Evolutionary conservation across 805 yeast genomes (phyloP).

Genomic region (Debaryomyces prosopidis): DNA sequence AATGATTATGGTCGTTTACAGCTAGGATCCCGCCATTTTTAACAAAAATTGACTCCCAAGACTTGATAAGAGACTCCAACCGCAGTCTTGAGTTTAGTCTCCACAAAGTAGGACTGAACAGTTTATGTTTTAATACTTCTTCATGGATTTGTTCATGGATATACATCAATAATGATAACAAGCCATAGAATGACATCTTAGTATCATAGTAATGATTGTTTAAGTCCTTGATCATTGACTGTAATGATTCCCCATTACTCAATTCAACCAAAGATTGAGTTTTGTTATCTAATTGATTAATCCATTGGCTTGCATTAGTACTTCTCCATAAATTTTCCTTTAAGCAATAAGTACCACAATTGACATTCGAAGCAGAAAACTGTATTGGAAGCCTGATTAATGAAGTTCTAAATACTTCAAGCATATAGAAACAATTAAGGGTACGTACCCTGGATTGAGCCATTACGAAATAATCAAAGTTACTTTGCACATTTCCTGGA

Average conservation of each 20-base stretch:
- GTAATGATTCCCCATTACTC: constrained; percentile 54
- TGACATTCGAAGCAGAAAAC: constrained; percentile 44
- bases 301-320: constrained; percentile 53
- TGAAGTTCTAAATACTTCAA: constrained; percentile 48
- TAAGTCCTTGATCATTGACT: constrained; percentile 47
- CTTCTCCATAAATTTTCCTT: constrained; percentile 63
- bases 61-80: constrained; percentile 55
- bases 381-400: constrained; percentile 44
- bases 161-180: constrained; percentile 59
- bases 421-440: constrained; percentile 49
- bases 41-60: constrained; percentile 68
- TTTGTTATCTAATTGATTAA: constrained; percentile 17
- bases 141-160: constrained; percentile 65
- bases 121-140: constrained; percentile 44
- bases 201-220: constrained; percentile 38
- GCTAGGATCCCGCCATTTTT: constrained; percentile 63
- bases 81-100: constrained; percentile 60
- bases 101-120: constrained; percentile 60
- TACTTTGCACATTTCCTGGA: constrained; percentile 32
- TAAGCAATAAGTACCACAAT: constrained; percentile 65
- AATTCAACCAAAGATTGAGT: constrained; percentile 39
- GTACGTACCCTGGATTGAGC: constrained; percentile 60
- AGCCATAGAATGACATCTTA: constrained; percentile 47
- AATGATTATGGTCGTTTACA: constrained; percentile 50
- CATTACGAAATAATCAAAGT: constrained; percentile 52